Percentiles rank a stretch among this genome's conserved stretches.
These are phyloP conservation scores for Suillus weaverae DNA, from an alignment of 768 basidiomycete genomes.

Conservation along the genomic window DNA sequence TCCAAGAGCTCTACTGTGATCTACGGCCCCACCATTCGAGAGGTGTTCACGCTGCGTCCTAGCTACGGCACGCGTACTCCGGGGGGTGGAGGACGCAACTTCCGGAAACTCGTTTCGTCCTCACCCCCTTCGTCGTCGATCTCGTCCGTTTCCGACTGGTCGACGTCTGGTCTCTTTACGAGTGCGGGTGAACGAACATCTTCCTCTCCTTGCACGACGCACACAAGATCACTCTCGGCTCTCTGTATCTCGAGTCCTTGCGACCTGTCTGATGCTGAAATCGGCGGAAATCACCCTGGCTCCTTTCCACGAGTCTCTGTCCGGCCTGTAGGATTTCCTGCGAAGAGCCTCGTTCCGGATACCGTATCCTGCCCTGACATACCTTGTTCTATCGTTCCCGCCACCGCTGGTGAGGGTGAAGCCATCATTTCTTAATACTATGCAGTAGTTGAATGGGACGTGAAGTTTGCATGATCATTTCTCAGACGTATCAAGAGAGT, in stretches of 20 bases:
- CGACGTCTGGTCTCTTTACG: not conserved
- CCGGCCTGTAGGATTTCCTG: not conserved
- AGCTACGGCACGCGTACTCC: slow-evolving; percentile 17
- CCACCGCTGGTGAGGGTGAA: not conserved
- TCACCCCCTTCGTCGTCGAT: not conserved
- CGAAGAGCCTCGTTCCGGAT: not conserved
- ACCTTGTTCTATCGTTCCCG: not conserved
- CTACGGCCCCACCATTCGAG: slow-evolving; percentile 11
- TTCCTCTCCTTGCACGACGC: not conserved
- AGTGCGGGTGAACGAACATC: not conserved
- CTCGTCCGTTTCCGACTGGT: not conserved
- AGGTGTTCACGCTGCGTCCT: slow-evolving; percentile 11
- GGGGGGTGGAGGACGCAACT: not conserved
- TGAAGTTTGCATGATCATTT: not conserved
- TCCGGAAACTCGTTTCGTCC: not conserved
- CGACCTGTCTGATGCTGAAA: not conserved
- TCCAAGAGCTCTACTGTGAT: slow-evolving; percentile 2
- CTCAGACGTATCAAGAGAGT: not conserved
- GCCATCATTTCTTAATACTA: not conserved
- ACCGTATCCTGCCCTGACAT: not conserved
- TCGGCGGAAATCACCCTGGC: not conserved
- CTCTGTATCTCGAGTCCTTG: not conserved
- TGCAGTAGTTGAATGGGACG: not conserved
- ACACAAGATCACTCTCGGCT: not conserved
- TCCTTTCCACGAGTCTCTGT: not conserved